Conservation (phyloP, 768 basidiomycete species). For the Strobilomyces echinocephalus region DNA sequence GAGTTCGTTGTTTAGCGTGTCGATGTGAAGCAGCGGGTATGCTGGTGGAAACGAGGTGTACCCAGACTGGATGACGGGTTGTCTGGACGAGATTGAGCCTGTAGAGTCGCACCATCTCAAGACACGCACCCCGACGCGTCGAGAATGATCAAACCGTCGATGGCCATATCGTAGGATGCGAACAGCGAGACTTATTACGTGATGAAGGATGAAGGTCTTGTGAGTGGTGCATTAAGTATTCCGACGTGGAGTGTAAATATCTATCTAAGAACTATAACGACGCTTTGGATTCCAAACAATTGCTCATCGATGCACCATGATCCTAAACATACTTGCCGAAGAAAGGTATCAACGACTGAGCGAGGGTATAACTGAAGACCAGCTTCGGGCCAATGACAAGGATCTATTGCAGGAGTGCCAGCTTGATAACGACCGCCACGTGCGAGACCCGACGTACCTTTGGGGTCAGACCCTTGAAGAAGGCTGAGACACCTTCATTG, state of each 20-base stretch:
- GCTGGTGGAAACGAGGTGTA: conserved; percentile 74
- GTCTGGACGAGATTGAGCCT: conserved; percentile 33
- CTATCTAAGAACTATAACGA: conserved; percentile 12
- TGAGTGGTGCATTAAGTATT: conserved; percentile 5
- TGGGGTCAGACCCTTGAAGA: conserved; percentile 97
- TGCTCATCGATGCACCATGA: neutral
- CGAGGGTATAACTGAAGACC: conserved; percentile 96
- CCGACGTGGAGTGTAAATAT: conserved; percentile 6
- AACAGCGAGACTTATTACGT: neutral
- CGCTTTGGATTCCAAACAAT: neutral
- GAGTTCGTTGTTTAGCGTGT: conserved; percentile 73
- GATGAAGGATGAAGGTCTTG: neutral
- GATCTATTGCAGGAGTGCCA: conserved; percentile 46
- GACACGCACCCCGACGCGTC: conserved; percentile 64
- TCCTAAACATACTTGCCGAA: conserved; percentile 79
- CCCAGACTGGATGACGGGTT: conserved; percentile 85
- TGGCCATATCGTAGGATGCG: conserved; percentile 46
- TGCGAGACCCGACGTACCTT: conserved; percentile 53
- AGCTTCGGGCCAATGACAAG: conserved; percentile 96
- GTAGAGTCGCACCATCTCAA: neutral
- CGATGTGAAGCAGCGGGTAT: conserved; percentile 82
- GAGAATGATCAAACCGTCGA: conserved; percentile 78
- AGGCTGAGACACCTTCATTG: conserved; percentile 76
- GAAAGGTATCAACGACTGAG: conserved; percentile 90
- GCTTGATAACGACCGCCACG: neutral